Evolutionary conservation across 495 filamentous ascomycete genomes (phyloP), one percentile per base, ranked within the genome.

Genomic region (Evansstolkia leycettana): DNA sequence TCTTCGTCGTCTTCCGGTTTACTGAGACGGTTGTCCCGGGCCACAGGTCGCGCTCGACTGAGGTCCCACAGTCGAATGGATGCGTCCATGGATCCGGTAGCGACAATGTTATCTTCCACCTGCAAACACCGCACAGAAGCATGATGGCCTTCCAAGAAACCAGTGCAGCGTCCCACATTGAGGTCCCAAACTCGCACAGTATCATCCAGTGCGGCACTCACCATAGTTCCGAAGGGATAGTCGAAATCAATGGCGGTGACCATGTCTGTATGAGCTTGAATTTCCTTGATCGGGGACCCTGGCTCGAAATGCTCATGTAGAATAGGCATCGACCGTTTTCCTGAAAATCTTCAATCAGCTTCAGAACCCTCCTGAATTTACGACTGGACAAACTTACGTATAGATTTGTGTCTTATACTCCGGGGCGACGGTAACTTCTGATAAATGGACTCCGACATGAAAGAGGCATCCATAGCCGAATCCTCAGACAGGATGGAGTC

Each of bases 371-470:
- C 27, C 11, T 24, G 12, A 18, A 31, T 28, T 25, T n/a, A 7
- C n/a, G 8, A 9, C 35, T 12, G 10, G 15, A 12, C 25, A 29
- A 18, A 11, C 48, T 28, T 57, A 64, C 62, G 65, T 46, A 71
- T 74, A 17, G 72, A 76, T 39, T 78, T 77, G 28, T 76, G 78
- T 44, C 78, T 76, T 54, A 76, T 72, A 18, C 71, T 58, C 37
- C 71, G 76, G 17, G 72, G 60, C 38, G 70, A 69, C 10, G 86
- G 84, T 11, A 96, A 57, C 54, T 95, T 96, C 48, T 89, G 80
- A 50, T 95, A 99, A 42, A 99, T 84, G 6, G 86, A 94, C 51
- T 94, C 86, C 2, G 90, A 95, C 92, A 96, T 96, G 64, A 96
- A 99, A 1, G 75, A 73, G 10, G 64, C 70, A 45, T 72, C 75